Conservation (phyloP, 2,329 filamentous ascomycete genomes). For the Clonostachys rosea region DNA sequence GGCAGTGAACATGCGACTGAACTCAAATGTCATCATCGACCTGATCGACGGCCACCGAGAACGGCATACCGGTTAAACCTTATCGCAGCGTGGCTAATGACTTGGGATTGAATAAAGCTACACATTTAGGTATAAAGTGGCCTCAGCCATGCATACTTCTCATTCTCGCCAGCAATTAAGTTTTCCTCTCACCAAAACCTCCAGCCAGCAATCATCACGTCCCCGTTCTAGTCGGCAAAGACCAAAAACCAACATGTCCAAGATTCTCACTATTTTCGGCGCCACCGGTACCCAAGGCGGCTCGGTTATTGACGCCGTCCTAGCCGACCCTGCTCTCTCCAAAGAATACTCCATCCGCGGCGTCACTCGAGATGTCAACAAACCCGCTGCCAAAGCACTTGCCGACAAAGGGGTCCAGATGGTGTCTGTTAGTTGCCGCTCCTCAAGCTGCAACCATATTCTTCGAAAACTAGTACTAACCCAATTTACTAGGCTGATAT, state of each 20-base stretch:
- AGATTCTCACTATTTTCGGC: constrained; percentile 36
- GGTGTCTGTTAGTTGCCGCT: constrained; percentile 19
- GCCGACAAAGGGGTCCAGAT: constrained; percentile 34
- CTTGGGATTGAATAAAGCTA: too few relatives aligned
- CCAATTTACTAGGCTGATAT: constrained; percentile 28
- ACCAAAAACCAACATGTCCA: constrained; percentile 3
- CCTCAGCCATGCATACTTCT: too few relatives aligned
- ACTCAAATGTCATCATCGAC: too few relatives aligned
- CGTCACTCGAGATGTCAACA: constrained; percentile 36
- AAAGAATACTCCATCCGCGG: constrained; percentile 37
- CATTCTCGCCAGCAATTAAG: too few relatives aligned
- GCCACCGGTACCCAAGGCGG: constrained; percentile 44
- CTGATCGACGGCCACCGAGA: too few relatives aligned
- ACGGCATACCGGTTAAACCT: too few relatives aligned
- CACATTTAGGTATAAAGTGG: too few relatives aligned
- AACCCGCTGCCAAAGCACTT: constrained; percentile 30
- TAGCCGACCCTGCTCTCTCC: constrained; percentile 37
- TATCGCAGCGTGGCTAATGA: too few relatives aligned
- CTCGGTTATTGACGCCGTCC: constrained; percentile 37
- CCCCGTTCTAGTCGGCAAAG: too few relatives aligned
- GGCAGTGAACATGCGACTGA: too few relatives aligned
- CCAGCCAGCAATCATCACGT: too few relatives aligned
- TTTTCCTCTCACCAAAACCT: too few relatives aligned
- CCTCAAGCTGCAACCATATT: neutral
- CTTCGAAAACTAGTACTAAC: constrained; percentile 1